These are phyloP conservation scores for Vitis hybrid DNA, from an alignment of 177 flowering plant genomes.

Conservation along the genomic window DNA sequence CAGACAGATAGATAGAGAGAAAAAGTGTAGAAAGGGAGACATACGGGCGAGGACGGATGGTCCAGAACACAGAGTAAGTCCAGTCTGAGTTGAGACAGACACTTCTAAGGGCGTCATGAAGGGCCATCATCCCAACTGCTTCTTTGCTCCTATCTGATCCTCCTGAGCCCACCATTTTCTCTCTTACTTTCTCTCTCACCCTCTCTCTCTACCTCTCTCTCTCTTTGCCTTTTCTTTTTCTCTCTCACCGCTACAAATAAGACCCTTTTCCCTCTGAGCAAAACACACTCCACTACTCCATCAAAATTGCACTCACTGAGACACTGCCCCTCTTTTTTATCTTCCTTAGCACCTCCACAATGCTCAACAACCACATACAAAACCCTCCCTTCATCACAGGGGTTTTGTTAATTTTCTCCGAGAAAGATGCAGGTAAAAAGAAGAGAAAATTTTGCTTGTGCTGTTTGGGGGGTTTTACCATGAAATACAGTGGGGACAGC, in stretches of 20 bases:
- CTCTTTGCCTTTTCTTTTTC: slow-evolving; percentile 18
- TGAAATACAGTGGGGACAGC: slow-evolving; percentile 27
- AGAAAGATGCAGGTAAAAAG: slow-evolving; percentile 3
- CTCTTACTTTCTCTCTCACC: slow-evolving; percentile 30
- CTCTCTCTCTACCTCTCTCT: slow-evolving; percentile 21
- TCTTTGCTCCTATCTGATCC: slow-evolving; percentile 93
- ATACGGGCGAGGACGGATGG: slow-evolving; percentile 98
- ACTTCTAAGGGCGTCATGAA: slow-evolving; percentile 93
- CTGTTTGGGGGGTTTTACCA: not conserved
- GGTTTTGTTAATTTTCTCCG: slow-evolving; percentile 13
- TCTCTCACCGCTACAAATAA: slow-evolving; percentile 6
- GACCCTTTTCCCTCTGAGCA: not conserved
- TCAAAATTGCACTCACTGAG: slow-evolving; percentile 2
- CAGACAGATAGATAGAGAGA: slow-evolving; percentile 10
- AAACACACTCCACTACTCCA: no score
- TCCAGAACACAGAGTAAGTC: slow-evolving; percentile 99
- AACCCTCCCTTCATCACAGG: slow-evolving; percentile 19
- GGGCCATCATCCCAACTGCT: slow-evolving; percentile 99
- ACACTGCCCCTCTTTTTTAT: slow-evolving; percentile 6
- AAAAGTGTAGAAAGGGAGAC: slow-evolving; percentile 17
- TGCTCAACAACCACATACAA: slow-evolving; percentile 21
- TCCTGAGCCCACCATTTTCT: slow-evolving; percentile 87
- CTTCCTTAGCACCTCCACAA: slow-evolving; percentile 13
- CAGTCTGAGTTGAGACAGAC: slow-evolving; percentile 94
- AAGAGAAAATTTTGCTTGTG: not conserved